These are phyloP conservation scores for Botrytis deweyae DNA, from an alignment of 2,329 filamentous ascomycete species.

Conservation along the genomic window DNA sequence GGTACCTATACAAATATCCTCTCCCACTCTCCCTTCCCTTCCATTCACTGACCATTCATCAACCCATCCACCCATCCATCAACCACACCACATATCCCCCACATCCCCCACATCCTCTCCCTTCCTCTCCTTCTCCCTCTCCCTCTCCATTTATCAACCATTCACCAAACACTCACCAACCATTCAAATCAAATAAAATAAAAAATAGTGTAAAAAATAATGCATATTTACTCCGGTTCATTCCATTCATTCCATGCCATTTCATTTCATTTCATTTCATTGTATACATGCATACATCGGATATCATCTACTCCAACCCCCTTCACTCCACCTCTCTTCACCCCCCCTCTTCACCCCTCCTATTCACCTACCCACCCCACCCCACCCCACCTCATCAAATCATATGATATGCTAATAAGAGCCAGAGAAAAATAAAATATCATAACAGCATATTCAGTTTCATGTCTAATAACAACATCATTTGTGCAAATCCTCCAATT, in stretches of 20 bases:
- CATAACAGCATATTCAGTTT: not conserved
- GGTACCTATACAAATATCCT: too few relatives aligned
- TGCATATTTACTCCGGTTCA: too few relatives aligned
- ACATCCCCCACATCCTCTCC: too few relatives aligned
- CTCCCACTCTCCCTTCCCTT: too few relatives aligned
- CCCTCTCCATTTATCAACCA: too few relatives aligned
- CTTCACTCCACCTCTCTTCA: not conserved
- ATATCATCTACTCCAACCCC: not conserved
- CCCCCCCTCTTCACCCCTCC: too few relatives aligned
- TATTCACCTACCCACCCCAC: too few relatives aligned
- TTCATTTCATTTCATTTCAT: not conserved
- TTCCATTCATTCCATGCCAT: not conserved
- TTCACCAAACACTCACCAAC: not conserved
- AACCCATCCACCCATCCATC: too few relatives aligned
- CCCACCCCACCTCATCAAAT: not conserved
- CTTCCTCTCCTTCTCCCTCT: too few relatives aligned
- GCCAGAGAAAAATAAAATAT: not conserved
- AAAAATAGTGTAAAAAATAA: too few relatives aligned
- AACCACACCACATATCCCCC: too few relatives aligned
- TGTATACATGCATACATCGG: not conserved
- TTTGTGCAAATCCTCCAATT: not conserved
- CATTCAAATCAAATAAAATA: not conserved
- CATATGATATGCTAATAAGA: conserved; percentile 17
- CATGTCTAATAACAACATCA: conserved; percentile 13
- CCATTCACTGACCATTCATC: too few relatives aligned